phyloP scores from a whole-genome alignment of 345 rosid genomes.

The Salix caprea region DNA sequence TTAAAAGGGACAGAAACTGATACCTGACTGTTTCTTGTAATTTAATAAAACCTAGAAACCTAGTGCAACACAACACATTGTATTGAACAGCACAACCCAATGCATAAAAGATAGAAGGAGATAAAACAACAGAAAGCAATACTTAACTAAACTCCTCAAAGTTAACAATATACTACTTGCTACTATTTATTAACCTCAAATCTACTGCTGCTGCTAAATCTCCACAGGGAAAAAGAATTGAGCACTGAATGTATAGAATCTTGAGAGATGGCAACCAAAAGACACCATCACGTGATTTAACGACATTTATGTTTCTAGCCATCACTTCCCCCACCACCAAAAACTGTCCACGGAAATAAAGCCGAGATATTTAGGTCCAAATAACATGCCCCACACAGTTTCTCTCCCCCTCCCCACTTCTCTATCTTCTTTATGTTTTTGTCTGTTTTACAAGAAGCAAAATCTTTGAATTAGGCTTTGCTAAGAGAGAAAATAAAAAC shows the following conservation, averaged over 20 bases:
- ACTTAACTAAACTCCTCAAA: background rate
- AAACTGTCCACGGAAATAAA: slow-evolving; percentile 16
- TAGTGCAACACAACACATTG: background rate
- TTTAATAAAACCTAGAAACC: slow-evolving; percentile 13
- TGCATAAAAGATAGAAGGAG: slow-evolving; percentile 8
- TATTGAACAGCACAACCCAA: slow-evolving; percentile 6
- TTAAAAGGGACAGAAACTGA: slow-evolving; percentile 10
- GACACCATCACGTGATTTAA: slow-evolving; percentile 42
- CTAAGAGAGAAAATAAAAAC: background rate
- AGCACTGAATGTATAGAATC: slow-evolving; percentile 14
- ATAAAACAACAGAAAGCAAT: slow-evolving; percentile 5
- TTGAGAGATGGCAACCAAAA: slow-evolving; percentile 16
- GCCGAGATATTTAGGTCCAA: slow-evolving; percentile 27
- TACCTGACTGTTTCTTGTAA: slow-evolving; percentile 19
- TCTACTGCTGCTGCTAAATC: background rate
- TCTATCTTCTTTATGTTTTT: background rate
- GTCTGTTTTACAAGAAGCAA: background rate
- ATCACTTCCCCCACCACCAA: background rate
- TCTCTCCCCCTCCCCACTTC: background rate
- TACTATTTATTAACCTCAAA: background rate
- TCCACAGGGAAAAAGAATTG: slow-evolving; percentile 1
- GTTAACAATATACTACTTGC: background rate
- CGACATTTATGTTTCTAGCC: slow-evolving; percentile 27
- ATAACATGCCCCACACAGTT: background rate
- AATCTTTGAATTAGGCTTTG: slow-evolving; percentile 5